These are phyloP conservation scores for Kuraishia piskuri DNA, from an alignment of 805 yeast genomes.

Conservation along the genomic window DNA sequence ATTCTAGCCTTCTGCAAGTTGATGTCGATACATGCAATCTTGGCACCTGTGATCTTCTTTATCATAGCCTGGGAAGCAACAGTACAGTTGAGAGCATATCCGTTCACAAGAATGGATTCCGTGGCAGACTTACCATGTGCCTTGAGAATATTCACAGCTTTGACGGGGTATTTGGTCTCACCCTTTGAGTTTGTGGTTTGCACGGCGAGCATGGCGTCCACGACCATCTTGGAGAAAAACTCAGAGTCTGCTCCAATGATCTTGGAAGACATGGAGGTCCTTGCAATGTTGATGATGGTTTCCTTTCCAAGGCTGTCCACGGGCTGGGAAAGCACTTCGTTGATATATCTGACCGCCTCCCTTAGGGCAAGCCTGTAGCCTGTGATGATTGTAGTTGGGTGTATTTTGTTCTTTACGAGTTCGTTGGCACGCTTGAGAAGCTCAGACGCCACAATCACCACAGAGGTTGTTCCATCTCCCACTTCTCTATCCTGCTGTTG, in stretches of 20 bases:
- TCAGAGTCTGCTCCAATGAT: slow-evolving; percentile 92
- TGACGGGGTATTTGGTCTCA: slow-evolving; percentile 88
- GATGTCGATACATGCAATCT: slow-evolving; percentile 83
- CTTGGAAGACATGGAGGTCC: slow-evolving; percentile 94
- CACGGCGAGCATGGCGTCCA: slow-evolving; percentile 92
- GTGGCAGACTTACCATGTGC: slow-evolving; percentile 92
- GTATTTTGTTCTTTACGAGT: slow-evolving; percentile 85
- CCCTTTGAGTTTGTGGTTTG: slow-evolving; percentile 85
- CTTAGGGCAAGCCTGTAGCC: slow-evolving; percentile 91
- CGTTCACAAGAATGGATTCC: slow-evolving; percentile 82
- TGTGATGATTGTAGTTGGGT: slow-evolving; percentile 95
- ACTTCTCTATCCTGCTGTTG: slow-evolving; percentile 99
- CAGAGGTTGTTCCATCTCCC: slow-evolving; percentile 97
- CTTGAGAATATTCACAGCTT: slow-evolving; percentile 91
- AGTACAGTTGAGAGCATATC: slow-evolving; percentile 95
- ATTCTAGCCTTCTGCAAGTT: slow-evolving; percentile 92
- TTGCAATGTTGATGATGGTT: slow-evolving; percentile 83
- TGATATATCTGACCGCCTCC: slow-evolving; percentile 83
- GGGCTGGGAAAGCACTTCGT: slow-evolving; percentile 73
- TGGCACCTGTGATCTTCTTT: slow-evolving; percentile 59
- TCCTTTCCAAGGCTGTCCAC: slow-evolving; percentile 79
- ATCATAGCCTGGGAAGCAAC: slow-evolving; percentile 97
- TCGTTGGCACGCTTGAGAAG: slow-evolving; percentile 88
- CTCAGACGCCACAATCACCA: slow-evolving; percentile 93
- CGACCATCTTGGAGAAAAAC: slow-evolving; percentile 84